phyloP scores from a whole-genome alignment of 1,284 basidiomycete genomes.

The Lentinula novae-zelandiae region DNA sequence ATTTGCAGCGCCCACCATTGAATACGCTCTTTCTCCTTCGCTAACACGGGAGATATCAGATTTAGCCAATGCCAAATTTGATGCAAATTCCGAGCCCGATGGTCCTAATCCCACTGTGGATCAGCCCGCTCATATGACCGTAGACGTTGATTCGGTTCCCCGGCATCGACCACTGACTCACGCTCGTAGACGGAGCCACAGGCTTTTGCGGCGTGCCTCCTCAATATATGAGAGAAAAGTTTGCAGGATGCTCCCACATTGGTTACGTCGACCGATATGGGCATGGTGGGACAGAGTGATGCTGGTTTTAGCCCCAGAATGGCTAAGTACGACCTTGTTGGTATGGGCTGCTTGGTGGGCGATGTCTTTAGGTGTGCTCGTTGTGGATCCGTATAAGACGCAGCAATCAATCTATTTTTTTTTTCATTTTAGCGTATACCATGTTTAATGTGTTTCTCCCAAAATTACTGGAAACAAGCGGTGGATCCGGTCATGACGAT shows the following conservation, averaged over 20 bases:
- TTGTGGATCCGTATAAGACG: background rate
- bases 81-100: background rate
- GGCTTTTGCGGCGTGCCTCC: slow-evolving; percentile 16
- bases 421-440: slow-evolving; percentile 62
- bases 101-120: background rate
- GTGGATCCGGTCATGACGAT: slow-evolving; percentile 20
- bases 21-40: background rate
- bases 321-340: slow-evolving; percentile 79
- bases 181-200: slow-evolving; percentile 17
- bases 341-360: slow-evolving; percentile 84
- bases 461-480: slow-evolving; percentile 73
- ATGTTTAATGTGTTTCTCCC: slow-evolving; percentile 98
- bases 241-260: slow-evolving; percentile 40
- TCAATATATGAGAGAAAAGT: slow-evolving; percentile 43
- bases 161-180: slow-evolving; percentile 11
- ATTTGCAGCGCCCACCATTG: slow-evolving; percentile 10
- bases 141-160: background rate
- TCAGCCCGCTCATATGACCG: background rate
- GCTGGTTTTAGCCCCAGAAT: slow-evolving; percentile 79
- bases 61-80: background rate
- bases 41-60: background rate
- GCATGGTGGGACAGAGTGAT: slow-evolving; percentile 72
- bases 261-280: slow-evolving; percentile 46
- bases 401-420: background rate
- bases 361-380: slow-evolving; percentile 70